Evolutionary conservation across 2,329 filamentous ascomycete genomes (phyloP), one percentile per base, ranked within the genome.

Genomic region (Colletotrichum chrysophilum): DNA sequence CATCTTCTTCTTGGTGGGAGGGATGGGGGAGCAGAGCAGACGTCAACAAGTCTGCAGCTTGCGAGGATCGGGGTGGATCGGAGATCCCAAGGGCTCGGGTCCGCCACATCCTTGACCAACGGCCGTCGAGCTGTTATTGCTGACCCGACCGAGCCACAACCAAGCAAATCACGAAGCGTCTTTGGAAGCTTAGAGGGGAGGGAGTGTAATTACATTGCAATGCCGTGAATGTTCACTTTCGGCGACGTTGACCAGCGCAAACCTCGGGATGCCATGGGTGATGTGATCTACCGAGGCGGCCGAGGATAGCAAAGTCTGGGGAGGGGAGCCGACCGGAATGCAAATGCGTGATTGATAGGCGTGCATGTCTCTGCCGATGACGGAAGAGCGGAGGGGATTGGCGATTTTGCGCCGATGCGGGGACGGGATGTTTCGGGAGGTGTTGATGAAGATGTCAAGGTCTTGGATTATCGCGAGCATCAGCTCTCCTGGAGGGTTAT

Each of bases 361-460:
- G 0, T 38, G 60, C 18, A 56, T 55, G 24, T 26, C 52, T 21
- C 3, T 52, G 65, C 65, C 65, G 65, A 67, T 67, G 12, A 67
- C 65, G 65, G 48, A 32, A 26, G 30, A 26, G 13, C 16, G 48
- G 14, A 32, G 30, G 28, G 48, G 62, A 48, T 32, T 21, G 43
- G 28, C 30, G 30, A 36, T 21, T 34, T 21, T 32, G 65, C 43
- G 24, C 26, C 30, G 30, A 55, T 52, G 43, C 43, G 43, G 16
- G 26, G 43, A 66, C 71, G 67, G 71, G 28, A 74, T 74, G 58
- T 70, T 74, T 66, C 58, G 66, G 71, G 21, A 21, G 7, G 13
- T 21, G 55, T 58, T 24, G 55, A 58, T 30, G 70, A 56, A 16
- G 18, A 36, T 26, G 71, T 28, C 26, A 48, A 24, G 32, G 18